Evolutionary conservation across 169 alveolate genomes (phyloP), one percentile per base, ranked within the genome.

Genomic region (Babesia ovis): DNA sequence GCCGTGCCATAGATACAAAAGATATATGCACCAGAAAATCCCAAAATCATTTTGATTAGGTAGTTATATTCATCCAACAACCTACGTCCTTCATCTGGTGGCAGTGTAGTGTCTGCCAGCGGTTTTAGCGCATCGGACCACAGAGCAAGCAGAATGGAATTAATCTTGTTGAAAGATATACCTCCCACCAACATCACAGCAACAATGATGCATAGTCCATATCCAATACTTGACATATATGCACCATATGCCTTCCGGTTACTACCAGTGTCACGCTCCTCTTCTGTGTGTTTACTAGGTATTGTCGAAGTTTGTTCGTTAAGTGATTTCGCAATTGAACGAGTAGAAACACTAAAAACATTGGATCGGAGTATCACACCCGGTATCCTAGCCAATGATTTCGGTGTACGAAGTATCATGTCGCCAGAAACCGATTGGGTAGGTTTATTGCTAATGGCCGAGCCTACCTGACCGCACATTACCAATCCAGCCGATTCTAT

Each of bases 91-190:
- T 45, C 71, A 8, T 22, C 58, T 35, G 35, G 34, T 35, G 37
- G 4, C 14, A 61, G n/a, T 8, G 12, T 22, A 9, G 23, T n/a
- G 23, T 61, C 39, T 16, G 27, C 16, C 29, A n/a, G 25, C 1
- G 35, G 31, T 23, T 61, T 61, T 18, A 61, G 22, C 20, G 71
- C 29, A 29, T 61, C 71, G 18, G 71, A 61, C 71, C 71, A 61
- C 20, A n/a, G 11, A 12, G 71, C 71, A 4, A 61, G 53, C 29
- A 61, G 39, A 8, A 61, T 4, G 6, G 57, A 61, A 46, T 43
- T 61, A 12, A 25, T 56, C 41, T 61, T 41, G 14, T 61, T 27
- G 11, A 61, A 35, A 20, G 42, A 29, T 37, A 61, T 61, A 39
- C 48, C 71, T 14, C 22, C 8, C 22, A 61, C 6, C 1, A 39